Base-by-base conservation (phyloP, 1,284 basidiomycete species). In the Rhodotorula sp. region DNA sequence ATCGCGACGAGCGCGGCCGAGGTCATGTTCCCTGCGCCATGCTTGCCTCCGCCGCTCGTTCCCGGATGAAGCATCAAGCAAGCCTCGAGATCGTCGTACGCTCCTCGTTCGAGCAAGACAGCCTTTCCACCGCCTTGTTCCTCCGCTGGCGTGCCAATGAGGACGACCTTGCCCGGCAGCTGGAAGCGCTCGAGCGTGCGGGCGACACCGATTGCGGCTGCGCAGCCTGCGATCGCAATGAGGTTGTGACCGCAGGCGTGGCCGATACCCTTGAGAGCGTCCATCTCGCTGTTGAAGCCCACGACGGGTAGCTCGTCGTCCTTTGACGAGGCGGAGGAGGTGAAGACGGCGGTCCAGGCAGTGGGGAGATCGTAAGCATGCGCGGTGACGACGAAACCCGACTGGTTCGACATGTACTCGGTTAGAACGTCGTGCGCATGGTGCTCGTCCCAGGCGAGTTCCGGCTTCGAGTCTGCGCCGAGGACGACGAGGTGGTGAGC, bases 141-240 rank as follows among this genome's bases (percentile, higher is more conserved):
- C 80, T 94, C 92, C 24, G 89, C 92, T 83, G 92, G 92, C 8
- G 92, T 94, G 32, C 92, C 92, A 8, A 94, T 83, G 39, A 94
- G 83, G 56, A 92, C 82, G 22, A 94, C 83, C 64, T 84, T 89
- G 4, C 91, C 92, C 2, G 87, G 76, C 49, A 90, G 83, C 74
- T 87, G 47, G 46, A 76, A 74, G 47, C 70, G 55, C 78, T 86
- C 81, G 76, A 93, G 79, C 10, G 88, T 88, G 39, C 84, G 83
- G 76, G 88, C 89, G 62, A 90, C 82, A 10, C 87, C 88, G 61
- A 91, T 80, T 11, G 91, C 88, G 22, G 90, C 85, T 19, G 88
- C 91, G 30, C 91, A 86, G 34, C 91, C 92, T 62, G 86, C 85
- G 67, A 90, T 87, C 39, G 90, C 90, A 68, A 94, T 94, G 65